These are phyloP conservation scores for Mortierella sp. DNA, from an alignment of 371 early-diverging fungal genomes.

Conservation along the genomic window DNA sequence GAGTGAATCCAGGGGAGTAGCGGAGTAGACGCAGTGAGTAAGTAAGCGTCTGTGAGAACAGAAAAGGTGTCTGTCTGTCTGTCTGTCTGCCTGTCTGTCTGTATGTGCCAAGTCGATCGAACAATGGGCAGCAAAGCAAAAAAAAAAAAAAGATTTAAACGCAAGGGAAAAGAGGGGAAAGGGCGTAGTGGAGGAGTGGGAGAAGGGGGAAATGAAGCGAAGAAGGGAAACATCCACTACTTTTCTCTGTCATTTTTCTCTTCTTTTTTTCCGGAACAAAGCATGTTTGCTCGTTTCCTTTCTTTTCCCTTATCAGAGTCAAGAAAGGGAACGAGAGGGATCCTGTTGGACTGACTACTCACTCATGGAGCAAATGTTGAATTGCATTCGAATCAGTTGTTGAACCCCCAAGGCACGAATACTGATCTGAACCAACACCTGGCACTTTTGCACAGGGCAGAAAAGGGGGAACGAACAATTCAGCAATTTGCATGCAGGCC, in stretches of 20 bases:
- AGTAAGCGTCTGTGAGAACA: background rate
- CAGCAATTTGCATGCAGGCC: background rate
- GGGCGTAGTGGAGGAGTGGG: too few relatives aligned
- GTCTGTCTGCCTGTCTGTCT: background rate
- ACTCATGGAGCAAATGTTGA: background rate
- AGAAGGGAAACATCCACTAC: background rate
- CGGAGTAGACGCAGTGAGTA: background rate
- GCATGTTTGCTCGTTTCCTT: background rate
- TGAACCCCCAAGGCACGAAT: slow-evolving; percentile 24
- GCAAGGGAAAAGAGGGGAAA: too few relatives aligned
- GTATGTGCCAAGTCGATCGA: background rate
- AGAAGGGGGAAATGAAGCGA: background rate
- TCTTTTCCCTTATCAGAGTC: background rate
- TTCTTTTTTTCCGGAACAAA: background rate
- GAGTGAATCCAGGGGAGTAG: too few relatives aligned
- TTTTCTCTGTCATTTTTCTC: background rate
- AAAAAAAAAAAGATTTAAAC: background rate
- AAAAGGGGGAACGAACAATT: background rate
- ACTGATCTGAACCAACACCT: slow-evolving; percentile 58
- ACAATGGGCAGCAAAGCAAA: background rate
- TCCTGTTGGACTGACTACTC: too few relatives aligned
- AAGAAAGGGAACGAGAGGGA: background rate
- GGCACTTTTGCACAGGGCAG: slow-evolving; percentile 19
- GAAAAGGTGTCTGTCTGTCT: background rate
- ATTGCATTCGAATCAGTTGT: background rate